Evolutionary conservation across 768 basidiomycete genomes (phyloP), one percentile per base, ranked within the genome.

Genomic region (Tylopilus plumbeoviolaceoides): DNA sequence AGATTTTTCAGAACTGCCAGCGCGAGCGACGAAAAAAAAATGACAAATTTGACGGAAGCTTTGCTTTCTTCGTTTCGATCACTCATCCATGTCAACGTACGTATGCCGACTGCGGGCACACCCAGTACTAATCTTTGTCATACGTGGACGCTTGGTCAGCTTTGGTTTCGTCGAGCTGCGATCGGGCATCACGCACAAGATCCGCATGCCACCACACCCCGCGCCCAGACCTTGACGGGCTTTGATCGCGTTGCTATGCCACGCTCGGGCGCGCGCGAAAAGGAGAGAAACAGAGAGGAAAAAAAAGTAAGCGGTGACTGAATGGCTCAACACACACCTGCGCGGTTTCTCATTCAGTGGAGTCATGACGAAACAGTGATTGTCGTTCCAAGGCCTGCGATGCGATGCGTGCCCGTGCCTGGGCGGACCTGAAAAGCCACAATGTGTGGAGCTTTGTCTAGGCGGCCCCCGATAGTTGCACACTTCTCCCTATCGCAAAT

Each of bases 191-290:
- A 30, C 2, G 14, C 17, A 7, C 28, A 23, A 33, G 48, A 23
- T 10, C 48, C 25, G n/a, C 21, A 9, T 18, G 2, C 17, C 36
- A 38, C 39, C 39, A 48, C 38, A 28, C 6, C n/a, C n/a, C 25
- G 42, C 35, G 33, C 25, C 49, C 43, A 18, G n/a, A 38, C 49
- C 21, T 36, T 4, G 40, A 41, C 21, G 23, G 23, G 1, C 18
- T 17, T 38, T 50, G 50, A 50, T 50, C 18, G 8, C 35, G 50
- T 50, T 44, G 50, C 50, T 28, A 50, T 50, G 43, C 35, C 35
- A 50, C n/a, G 43, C 33, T 33, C 2, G 49, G 6, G 21, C 28
- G 14, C 36, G 36, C 17, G 36, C 17, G 9, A 12, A 21, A 11
- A 11, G 5, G 6, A 38, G 38, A 9, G 38, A 38, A 18, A 12